Base-by-base conservation (phyloP, 495 filamentous ascomycete genomes). In the Pseudomonodictys pantanalensis region DNA sequence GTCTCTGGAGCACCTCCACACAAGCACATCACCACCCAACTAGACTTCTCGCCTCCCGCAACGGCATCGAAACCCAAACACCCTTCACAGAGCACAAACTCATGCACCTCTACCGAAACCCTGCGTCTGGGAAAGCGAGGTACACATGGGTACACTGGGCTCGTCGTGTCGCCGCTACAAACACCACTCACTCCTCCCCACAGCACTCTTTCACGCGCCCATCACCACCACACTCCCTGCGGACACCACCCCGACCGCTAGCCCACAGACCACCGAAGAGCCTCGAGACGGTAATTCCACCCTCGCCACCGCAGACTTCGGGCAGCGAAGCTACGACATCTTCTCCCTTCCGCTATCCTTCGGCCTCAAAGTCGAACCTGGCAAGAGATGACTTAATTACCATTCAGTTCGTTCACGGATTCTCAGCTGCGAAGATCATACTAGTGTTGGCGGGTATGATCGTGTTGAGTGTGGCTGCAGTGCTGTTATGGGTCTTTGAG, bases 61-160 rank as follows among this genome's bases (percentile, higher is more conserved):
- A 35, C 17, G 28, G 28, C 3, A 18, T 17, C 28, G 25, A 48
- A 15, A 35, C 24, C n/a, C 23, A 32, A 17, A 52, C 1, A n/a
- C 26, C 41, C 2, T 64, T 58, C 26, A 58, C 56, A 24, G 61
- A 64, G 44, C 4, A 47, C 5, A 51, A 49, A 3, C 38, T 64
- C 9, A 22, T 41, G 41, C 39, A 54, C n/a, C 35, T 64, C 29
- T 64, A 54, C 25, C 2, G 17, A 12, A 41, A 33, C 7, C 61
- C 56, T 12, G 42, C 23, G 22, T 33, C 4, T 0, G 61, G 61
- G 2, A 58, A 58, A 44, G 61, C 49, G 24, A 58, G 61, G 25
- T 64, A 64, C 47, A 58, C 49, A 20, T 64, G 61, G 61, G 56
- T 64, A 12, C 42, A 59, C 23, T 59, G 56, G 54, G 61, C 49